Base-by-base conservation (phyloP, 495 filamentous ascomycete species). In the Xylaria curta region DNA sequence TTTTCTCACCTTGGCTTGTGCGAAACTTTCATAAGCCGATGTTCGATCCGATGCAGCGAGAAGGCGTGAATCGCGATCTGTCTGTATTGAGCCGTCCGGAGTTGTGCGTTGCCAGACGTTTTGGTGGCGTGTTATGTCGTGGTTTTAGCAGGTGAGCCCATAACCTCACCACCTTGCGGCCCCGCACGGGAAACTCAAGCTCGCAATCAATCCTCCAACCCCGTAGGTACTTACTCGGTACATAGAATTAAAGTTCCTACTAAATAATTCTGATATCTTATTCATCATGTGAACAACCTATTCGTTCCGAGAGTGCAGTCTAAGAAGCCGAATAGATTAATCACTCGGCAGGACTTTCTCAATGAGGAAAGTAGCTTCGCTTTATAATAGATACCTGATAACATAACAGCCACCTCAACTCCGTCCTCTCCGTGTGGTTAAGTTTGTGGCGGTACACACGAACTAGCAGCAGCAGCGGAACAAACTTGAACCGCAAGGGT, bases 131-230 rank as follows among this genome's bases (percentile, higher is more conserved):
- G 63, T 36, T 66, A 19, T 66, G 21, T 66, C 26, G 64, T 67
- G 64, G 9, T 64, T 54, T 53, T 67, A 56, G 47, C 44, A 51
- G 65, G 44, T 56, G 65, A 67, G 65, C 47, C 49, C 28, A 67
- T 67, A 33, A 56, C 65, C 65, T 67, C 4, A 44, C 47, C 64
- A 66, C 64, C 46, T 53, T 38, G 36, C 62, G 15, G 42, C 62
- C 61, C 60, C 60, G 60, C 60, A 33, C 26, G 36, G 4, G 33
- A 62, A 24, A 26, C 36, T n/a, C 24, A 42, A 0, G n/a, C 51
- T 15, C 1, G 6, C 36, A 38, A 38, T 38, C 36, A 28, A 33
- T 9, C 24, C 4, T 58, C 6, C 19, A 53, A 58, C 21, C 8
- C 21, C 8, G n/a, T 24, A 51, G 19, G 5, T 51, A 49, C 46